Evolutionary conservation across 1,139 yeast genomes (phyloP), one percentile per base, ranked within the genome.

Genomic region (Kodamaea ohmeri): DNA sequence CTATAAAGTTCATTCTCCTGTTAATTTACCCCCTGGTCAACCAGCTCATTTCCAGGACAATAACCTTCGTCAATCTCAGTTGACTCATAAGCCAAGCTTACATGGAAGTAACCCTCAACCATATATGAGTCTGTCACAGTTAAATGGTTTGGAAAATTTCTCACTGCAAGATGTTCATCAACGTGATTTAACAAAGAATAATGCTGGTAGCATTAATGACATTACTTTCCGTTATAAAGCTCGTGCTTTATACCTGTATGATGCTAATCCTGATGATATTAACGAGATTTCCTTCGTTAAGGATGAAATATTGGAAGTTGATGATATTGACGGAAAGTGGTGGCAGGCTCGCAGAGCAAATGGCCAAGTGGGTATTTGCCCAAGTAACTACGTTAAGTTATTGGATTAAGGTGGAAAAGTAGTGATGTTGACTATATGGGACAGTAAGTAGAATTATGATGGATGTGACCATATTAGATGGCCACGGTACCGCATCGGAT

Each of bases 291-390:
- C 96, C 4, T 92, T 92, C 56, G 78, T 75, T 44, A 89, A 90
- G 61, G 97, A 92, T 44, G 98, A 92, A 60, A 69, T 89, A 19
- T 74, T 92, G 58, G 90, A 85, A 52, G 95, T 92, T 33, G 89
- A 88, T 52, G 97, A 92, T 56, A 86, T 88, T 42, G 88, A 87
- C 48, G 97, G 97, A 37, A 83, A 94, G 65, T 92, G 98, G 98
- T 92, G 97, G 97, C 96, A 89, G 63, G 97, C 96, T 25, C 79
- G 86, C 56, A 78, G 90, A 55, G 73, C 83, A 14, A 83, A 80
- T 51, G 98, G 98, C 34, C 95, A 89, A 60, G 86, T 88, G 37
- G 98, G 98, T 51, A 92, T 92, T 51, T 90, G 96, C 61, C 98
- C 98, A 37, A 84, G 95, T 49, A 92, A 92, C 61, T 92, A 92